Base-by-base conservation (phyloP, 2,329 filamentous ascomycete species). In the Cladosporium austrohemisphaericum region DNA sequence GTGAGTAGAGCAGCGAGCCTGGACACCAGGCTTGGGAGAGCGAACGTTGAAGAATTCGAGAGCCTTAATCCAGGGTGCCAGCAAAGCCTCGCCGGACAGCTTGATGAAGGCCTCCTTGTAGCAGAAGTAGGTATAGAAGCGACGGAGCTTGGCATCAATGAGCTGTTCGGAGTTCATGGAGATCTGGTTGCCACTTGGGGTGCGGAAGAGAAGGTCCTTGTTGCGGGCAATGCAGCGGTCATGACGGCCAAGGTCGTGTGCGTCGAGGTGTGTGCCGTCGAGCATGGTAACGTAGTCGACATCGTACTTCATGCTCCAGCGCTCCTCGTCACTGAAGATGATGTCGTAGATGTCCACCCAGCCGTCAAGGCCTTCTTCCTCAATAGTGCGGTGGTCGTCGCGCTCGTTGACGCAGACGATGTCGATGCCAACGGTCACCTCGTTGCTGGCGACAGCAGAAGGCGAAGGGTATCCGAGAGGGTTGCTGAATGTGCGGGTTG, bases 61-160 rank as follows among this genome's bases (percentile, higher is more conserved):
- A 41, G 85, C 78, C 43, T 71, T 72, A 41, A 92, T 73, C 87
- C 87, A 92, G 3, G 74, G 73, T 0, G 87, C 87, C 7, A 90
- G 72, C 51, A 92, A 73, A 0, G 85, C 87, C 60, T 91, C 85
- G 20, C 87, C 87, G 23, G 85, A 86, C 71, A 92, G 82, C 77
- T 91, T 92, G 67, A 91, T 83, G 64, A 88, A 91, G 1, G 86
- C 83, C 70, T 92, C 87, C 58, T 88, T 83, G 65, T 88, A 76
- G 65, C 84, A 88, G 84, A 86, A 92, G 52, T 86, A 79, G 1
- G 85, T 78, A 64, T 90, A 92, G 63, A 92, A 92, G 46, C 78
- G 75, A 4, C 85, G 75, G 22, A 91, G 71, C 61, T 83, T 83
- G 18, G 71, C 75, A 52, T 85, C 83, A 14, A 79, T 70, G n/a